phyloP scores from a whole-genome alignment of 1,284 basidiomycete genomes.

The Boletus sp. region DNA sequence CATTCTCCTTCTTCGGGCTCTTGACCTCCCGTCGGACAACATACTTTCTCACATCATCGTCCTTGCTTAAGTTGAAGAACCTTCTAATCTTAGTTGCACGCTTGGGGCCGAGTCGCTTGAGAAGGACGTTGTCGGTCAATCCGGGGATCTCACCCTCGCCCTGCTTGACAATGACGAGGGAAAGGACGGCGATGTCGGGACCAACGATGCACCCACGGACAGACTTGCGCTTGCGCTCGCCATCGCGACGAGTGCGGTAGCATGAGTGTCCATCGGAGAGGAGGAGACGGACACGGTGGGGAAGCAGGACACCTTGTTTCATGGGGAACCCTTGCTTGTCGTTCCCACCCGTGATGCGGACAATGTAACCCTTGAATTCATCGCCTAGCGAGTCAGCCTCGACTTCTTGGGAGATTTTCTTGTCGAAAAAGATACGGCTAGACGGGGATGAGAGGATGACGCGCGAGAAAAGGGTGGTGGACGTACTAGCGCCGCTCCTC shows the following conservation, averaged over 20 bases:
- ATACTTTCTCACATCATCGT: slow-evolving; percentile 98
- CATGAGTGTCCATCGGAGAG: slow-evolving; percentile 96
- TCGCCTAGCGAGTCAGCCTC: slow-evolving; percentile 88
- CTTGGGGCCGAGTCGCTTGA: slow-evolving; percentile 96
- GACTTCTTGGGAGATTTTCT: slow-evolving; percentile 95
- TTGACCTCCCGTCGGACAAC: slow-evolving; percentile 90
- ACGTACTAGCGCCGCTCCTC: slow-evolving; percentile 86
- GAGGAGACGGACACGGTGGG: slow-evolving; percentile 91
- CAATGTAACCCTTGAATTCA: slow-evolving; percentile 96
- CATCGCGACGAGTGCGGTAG: slow-evolving; percentile 89
- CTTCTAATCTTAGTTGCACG: slow-evolving; percentile 91
- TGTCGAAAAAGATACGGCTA: slow-evolving; percentile 93
- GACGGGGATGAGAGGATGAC: slow-evolving; percentile 4
- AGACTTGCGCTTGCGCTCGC: slow-evolving; percentile 98
- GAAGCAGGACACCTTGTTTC: slow-evolving; percentile 98
- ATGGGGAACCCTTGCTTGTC: slow-evolving; percentile 98
- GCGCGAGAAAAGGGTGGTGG: not conserved
- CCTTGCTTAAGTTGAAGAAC: slow-evolving; percentile 98
- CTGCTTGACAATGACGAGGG: slow-evolving; percentile 95
- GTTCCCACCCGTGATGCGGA: slow-evolving; percentile 96
- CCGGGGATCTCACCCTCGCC: slow-evolving; percentile 91
- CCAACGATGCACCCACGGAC: slow-evolving; percentile 98
- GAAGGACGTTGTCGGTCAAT: slow-evolving; percentile 88
- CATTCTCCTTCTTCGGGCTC: slow-evolving; percentile 85
- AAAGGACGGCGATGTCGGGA: slow-evolving; percentile 93